phyloP scores from a whole-genome alignment of 352 stramenopile species.

The Pythium scleroteichum region DNA sequence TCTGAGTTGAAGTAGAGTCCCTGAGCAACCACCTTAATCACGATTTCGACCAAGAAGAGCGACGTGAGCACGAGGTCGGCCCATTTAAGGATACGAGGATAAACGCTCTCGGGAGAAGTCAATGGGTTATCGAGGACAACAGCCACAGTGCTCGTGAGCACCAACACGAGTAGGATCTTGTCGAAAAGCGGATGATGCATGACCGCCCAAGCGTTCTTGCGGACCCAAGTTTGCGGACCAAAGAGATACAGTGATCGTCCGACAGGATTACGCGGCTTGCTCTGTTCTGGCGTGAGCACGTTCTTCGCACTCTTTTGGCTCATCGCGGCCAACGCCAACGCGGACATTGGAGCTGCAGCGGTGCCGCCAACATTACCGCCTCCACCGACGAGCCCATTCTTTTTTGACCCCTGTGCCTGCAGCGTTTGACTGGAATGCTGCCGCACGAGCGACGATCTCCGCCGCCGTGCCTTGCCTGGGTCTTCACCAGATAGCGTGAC shows the following conservation, averaged over 20 bases:
- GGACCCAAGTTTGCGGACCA: slow-evolving; percentile 32
- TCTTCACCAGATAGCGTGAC: neutral
- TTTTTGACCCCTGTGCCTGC: neutral
- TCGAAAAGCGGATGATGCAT: slow-evolving; percentile 67
- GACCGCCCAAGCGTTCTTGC: slow-evolving; percentile 41
- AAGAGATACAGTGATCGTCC: slow-evolving; percentile 40
- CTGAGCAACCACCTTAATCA: slow-evolving; percentile 76
- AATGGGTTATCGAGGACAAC: slow-evolving; percentile 82
- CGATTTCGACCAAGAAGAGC: slow-evolving; percentile 76
- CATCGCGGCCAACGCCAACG: slow-evolving; percentile 25
- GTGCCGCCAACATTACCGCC: neutral
- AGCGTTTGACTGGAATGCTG: neutral
- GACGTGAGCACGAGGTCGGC: slow-evolving; percentile 59
- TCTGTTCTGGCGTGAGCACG: slow-evolving; percentile 6
- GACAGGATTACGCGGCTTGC: slow-evolving; percentile 17
- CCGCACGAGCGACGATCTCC: neutral
- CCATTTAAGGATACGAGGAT: slow-evolving; percentile 32
- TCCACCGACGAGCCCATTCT: neutral
- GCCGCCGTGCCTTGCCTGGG: neutral
- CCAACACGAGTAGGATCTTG: slow-evolving; percentile 61
- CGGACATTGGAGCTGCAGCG: slow-evolving; percentile 21
- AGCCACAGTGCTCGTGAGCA: slow-evolving; percentile 57
- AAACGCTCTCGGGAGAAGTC: slow-evolving; percentile 36
- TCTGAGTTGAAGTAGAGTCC: slow-evolving; percentile 53
- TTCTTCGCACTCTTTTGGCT: slow-evolving; percentile 27